Percentiles rank a stretch among this genome's conserved stretches.
Evolutionary conservation across 345 rosid species (phyloP).

Genomic region (Mercurialis annua): DNA sequence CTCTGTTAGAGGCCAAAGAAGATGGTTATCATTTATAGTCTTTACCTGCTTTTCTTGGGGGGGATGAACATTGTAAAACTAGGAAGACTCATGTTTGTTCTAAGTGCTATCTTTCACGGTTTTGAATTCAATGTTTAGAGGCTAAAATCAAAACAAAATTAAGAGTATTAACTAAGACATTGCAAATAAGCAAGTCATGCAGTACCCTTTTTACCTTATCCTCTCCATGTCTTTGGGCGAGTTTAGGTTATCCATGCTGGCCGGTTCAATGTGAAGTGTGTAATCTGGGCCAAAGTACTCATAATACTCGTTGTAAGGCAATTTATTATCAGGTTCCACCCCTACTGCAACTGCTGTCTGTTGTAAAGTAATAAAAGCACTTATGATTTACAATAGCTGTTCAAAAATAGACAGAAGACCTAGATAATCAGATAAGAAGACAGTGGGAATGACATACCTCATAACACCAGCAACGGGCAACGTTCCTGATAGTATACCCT

Average conservation of each 20-base stretch:
- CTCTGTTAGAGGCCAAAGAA: no score
- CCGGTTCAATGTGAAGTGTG: constrained; percentile 82
- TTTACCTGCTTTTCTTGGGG: no score
- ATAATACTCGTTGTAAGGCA: constrained; percentile 89
- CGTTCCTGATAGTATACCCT: constrained; percentile 95
- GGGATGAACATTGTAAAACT: no score
- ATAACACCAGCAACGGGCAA: constrained; percentile 98
- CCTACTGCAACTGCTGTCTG: constrained; percentile 99
- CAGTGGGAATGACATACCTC: constrained; percentile 53
- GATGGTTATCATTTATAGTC: no score
- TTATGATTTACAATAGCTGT: not conserved
- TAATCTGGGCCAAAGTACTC: constrained; percentile 98
- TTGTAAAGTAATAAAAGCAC: constrained; percentile 21
- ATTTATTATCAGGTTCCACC: constrained; percentile 87
- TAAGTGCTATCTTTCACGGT: no score
- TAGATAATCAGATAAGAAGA: not conserved
- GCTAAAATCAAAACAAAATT: not conserved
- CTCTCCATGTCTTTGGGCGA: constrained; percentile 76
- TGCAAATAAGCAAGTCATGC: not conserved
- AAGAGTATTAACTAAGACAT: not conserved
- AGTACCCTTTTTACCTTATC: constrained; percentile 53
- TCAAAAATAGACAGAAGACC: not conserved
- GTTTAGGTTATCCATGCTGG: constrained; percentile 77
- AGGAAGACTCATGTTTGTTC: no score
- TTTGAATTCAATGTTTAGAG: no score